phyloP scores from a whole-genome alignment of 2,329 filamentous ascomycete genomes.

The Epichloe hybrida region DNA sequence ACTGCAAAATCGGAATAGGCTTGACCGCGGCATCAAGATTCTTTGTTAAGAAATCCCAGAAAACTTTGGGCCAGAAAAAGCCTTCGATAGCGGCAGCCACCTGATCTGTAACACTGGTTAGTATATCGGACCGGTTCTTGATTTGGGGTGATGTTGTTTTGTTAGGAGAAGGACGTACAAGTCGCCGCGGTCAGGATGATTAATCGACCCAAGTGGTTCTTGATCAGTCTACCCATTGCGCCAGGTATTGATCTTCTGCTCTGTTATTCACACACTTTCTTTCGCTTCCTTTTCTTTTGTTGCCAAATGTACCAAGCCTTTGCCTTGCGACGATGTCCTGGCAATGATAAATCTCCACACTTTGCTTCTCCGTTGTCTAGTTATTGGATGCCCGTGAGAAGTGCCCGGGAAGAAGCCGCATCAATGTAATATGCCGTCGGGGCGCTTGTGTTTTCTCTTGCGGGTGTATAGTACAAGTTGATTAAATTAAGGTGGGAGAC shows the following conservation, averaged over 20 bases:
- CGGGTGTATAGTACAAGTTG: not conserved
- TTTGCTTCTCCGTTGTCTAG: not conserved
- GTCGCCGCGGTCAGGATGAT: slow-evolving; percentile 75
- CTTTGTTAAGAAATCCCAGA: slow-evolving; percentile 92
- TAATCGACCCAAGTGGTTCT: slow-evolving; percentile 96
- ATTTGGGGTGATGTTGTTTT: not conserved
- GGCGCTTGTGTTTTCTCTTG: not conserved
- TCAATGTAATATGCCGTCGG: not conserved
- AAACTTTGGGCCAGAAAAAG: slow-evolving; percentile 98
- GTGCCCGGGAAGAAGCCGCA: not conserved
- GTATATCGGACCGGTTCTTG: slow-evolving; percentile 7
- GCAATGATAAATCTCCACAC: not conserved
- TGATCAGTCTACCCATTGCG: slow-evolving; percentile 92
- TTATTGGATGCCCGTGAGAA: not conserved
- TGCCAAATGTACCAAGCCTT: not conserved
- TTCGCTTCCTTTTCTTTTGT: slow-evolving; percentile 2
- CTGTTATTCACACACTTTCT: not conserved
- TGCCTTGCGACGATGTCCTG: not conserved
- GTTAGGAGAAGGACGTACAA: slow-evolving; percentile 38
- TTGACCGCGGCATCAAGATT: slow-evolving; percentile 77
- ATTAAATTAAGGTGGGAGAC: not conserved
- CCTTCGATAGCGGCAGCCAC: slow-evolving; percentile 67
- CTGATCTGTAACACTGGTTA: slow-evolving; percentile 53
- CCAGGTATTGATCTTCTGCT: not conserved
- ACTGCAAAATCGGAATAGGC: slow-evolving; percentile 78